Evolutionary conservation across 2,329 filamentous ascomycete genomes (phyloP), one percentile per base, ranked within the genome.

Genomic region (Calonectria honghensis): DNA sequence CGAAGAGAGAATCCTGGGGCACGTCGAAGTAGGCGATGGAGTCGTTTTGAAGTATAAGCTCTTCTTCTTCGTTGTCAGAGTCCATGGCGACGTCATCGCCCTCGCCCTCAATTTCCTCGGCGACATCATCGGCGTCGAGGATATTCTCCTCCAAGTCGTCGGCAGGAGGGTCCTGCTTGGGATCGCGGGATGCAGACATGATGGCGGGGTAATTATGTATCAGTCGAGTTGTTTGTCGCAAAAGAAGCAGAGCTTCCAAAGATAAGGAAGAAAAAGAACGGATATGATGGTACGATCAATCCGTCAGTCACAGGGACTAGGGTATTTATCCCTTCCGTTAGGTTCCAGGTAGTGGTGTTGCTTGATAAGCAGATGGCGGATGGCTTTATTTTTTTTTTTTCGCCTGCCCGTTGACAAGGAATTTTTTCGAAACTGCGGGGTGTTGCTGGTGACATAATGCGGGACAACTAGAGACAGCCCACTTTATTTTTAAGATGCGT

Each of bases 1-100:
- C 93, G 88, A 98, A 99, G 82, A 99, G 94, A 75, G 94, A 96
- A 89, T 98, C 96, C 80, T 93, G 94, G 88, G 98, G 95, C 45
- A 87, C 86, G 88, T 98, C 97, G 83, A 98, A 98, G 88, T 98
- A 96, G 74, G 95, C 96, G 78, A 93, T 89, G 78, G 95, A 97
- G 89, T 99, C 96, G 89, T 98, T 99, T 76, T 97, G 92, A 9
- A 98, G 89, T 52, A 91, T 87, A 52, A 98, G 92, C 84, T 97
- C 95, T 84, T 97, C 95, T 79, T 96, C 95, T 78, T 94, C 93
- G 69, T 93, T 92, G 74, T 91, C 91, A 5, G 92, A 94, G 82
- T 96, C 95, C 95, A 98, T 98, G 54, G 91, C 91, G 69, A 95
- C 90, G 83, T 98, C 94, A 66, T 91, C 93, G 74, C 92, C 93